Conservation (phyloP, 345 rosid genomes). For the Euclidium syriacum region DNA sequence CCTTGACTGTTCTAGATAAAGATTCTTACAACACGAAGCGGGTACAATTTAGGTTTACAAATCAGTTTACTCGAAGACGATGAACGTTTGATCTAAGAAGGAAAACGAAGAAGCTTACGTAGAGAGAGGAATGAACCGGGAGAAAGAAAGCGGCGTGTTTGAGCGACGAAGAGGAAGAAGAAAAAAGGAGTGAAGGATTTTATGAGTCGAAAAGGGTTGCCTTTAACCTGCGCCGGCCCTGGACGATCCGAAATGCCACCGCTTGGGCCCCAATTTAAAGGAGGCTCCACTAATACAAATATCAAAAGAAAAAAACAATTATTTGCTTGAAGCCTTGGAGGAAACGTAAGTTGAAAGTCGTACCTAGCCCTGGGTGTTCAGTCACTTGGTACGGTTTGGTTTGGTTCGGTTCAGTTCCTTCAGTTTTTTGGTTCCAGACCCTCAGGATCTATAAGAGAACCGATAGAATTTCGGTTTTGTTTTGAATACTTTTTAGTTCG, state of each 20-base stretch:
- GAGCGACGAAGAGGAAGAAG: background rate
- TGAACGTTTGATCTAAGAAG: background rate
- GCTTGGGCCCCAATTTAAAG: constrained; percentile 20
- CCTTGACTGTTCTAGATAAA: background rate
- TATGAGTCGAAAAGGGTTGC: constrained; percentile 14
- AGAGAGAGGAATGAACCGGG: constrained; percentile 1
- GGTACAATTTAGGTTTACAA: background rate
- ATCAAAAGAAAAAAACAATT: background rate
- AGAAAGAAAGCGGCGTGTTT: background rate
- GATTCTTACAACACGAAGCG: background rate
- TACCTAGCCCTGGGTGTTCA: too few relatives aligned
- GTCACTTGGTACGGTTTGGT: too few relatives aligned
- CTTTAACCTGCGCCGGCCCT: constrained; percentile 20
- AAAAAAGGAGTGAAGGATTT: background rate
- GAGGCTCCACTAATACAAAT: background rate
- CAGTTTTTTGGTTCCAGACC: too few relatives aligned
- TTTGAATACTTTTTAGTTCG: too few relatives aligned
- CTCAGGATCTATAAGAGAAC: too few relatives aligned
- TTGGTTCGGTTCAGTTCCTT: too few relatives aligned
- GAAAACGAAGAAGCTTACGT: constrained; percentile 6
- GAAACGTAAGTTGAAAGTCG: background rate
- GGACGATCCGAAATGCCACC: background rate
- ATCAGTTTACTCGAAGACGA: background rate
- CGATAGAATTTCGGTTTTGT: too few relatives aligned
- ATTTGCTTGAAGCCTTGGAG: constrained; percentile 15